Evolutionary conservation across 2,329 filamentous ascomycete genomes (phyloP).

Genomic region (Sporothrix sp.): DNA sequence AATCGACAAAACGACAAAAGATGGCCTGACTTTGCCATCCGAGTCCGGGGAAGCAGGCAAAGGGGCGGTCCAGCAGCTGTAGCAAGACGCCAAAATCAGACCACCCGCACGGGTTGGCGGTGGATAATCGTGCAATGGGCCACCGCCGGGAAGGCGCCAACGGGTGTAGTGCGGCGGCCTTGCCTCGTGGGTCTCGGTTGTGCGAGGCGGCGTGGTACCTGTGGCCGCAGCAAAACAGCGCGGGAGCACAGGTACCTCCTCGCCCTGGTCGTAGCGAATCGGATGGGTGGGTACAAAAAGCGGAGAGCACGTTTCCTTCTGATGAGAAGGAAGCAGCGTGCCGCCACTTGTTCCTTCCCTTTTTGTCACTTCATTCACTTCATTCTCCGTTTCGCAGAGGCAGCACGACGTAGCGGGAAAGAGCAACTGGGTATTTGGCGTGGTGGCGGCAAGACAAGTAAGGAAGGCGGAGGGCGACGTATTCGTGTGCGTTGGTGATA

Average conservation of each 20-base stretch:
- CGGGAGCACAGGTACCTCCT: not conserved
- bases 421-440: slow-evolving; percentile 3
- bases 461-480: too few species aligned
- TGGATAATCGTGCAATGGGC: slow-evolving; percentile 18
- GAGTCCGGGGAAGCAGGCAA: slow-evolving; percentile 14
- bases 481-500: too few species aligned
- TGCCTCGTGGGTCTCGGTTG: not conserved
- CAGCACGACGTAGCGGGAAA: not conserved
- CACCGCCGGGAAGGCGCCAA: slow-evolving; percentile 14
- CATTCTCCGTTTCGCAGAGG: too few species aligned
- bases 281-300: not conserved
- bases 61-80: slow-evolving; percentile 16
- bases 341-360: not conserved
- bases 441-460: not conserved
- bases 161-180: slow-evolving; percentile 4
- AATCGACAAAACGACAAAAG: slow-evolving; percentile 13
- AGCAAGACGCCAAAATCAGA: slow-evolving; percentile 18
- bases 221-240: not conserved
- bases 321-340: not conserved
- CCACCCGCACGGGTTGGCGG: slow-evolving; percentile 16
- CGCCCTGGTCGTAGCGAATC: not conserved
- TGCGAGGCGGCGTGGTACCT: not conserved
- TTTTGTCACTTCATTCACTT: not conserved
- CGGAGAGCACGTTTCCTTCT: not conserved
- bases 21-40: slow-evolving; percentile 19